phyloP scores from a whole-genome alignment of 352 stramenopile genomes.

The Blastocystis sp. region DNA sequence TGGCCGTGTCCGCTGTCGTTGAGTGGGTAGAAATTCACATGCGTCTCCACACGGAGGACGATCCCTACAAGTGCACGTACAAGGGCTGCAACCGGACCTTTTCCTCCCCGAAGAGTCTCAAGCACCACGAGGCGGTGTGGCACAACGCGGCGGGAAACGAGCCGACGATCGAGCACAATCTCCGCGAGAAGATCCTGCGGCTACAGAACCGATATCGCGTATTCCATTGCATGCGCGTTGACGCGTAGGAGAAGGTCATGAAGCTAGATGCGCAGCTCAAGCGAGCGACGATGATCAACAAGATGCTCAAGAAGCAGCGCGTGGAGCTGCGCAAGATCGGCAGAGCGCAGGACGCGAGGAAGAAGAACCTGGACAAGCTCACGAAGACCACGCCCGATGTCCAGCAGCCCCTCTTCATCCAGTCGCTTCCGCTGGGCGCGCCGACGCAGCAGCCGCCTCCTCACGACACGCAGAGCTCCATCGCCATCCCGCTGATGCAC shows the following conservation, averaged over 20 bases:
- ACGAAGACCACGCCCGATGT: not conserved
- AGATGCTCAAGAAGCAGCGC: conserved; percentile 56
- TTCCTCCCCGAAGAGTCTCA: conserved; percentile 64
- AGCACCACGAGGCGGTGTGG: conserved; percentile 54
- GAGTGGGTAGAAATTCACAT: conserved; percentile 52
- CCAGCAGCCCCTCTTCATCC: conserved; percentile 8
- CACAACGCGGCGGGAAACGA: conserved; percentile 56
- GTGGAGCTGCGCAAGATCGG: conserved; percentile 56
- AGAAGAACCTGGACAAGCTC: conserved; percentile 22
- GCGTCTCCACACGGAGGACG: conserved; percentile 65
- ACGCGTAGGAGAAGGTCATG: conserved; percentile 30
- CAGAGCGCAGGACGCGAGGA: not conserved
- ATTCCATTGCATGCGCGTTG: not conserved
- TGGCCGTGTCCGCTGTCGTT: not conserved
- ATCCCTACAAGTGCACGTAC: conserved; percentile 47
- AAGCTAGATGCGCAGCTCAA: conserved; percentile 71
- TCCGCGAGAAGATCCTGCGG: conserved; percentile 59
- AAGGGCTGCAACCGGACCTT: conserved; percentile 64
- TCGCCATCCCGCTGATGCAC: conserved; percentile 62
- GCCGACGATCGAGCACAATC: conserved; percentile 20
- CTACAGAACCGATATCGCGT: conserved; percentile 54
- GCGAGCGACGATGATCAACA: conserved; percentile 42
- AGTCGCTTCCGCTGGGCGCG: not conserved
- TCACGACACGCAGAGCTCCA: conserved; percentile 17
- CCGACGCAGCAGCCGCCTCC: not conserved